Base-by-base conservation (phyloP, 1,284 basidiomycete genomes). In the Rhizopogon parksii region DNA sequence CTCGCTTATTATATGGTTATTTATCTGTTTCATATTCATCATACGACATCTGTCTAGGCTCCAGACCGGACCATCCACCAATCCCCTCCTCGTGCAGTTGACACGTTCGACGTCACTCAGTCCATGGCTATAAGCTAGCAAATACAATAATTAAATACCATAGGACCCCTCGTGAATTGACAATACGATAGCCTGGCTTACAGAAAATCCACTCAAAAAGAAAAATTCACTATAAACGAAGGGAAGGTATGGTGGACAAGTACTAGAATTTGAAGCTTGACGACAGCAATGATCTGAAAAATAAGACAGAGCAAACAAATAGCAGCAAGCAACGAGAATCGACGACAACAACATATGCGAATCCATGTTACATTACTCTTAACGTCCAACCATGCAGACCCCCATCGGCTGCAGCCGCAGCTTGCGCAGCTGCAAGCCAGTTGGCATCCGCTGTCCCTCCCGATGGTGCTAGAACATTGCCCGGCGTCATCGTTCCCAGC, bases 301-400 rank as follows among this genome's bases (percentile, higher is more conserved):
- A 56, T 30, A 37, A 55, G 60, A 66, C 63, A 53, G 63, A 60
- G 56, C 52, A 58, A 60, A 58, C 35, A 50, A 54, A 19, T 25
- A 53, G 40, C 46, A 50, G 43, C 45, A 51, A 59, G 61, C 37
- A 58, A 45, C 48, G 50, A 54, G 39, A 49, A 53, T 45, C 36
- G 50, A 55, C 40, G 56, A 57, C 21, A 63, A 50, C 45, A 27
- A 50, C 45, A 27, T 39, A 51, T 38, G 19, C 51, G 47, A 54
- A 49, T 45, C 48, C 42, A 49, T 43, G 52, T 74, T 77, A 89
- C 74, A 88, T 76, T 54, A 88, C 83, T 63, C 86, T 75, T 58
- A 88, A 67, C 63, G 82, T 83, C 87, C 87, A 89, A 49, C 82
- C 82, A 57, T 82, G 78, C 56, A 82, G 59, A 27, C 74, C 74